Evolutionary conservation across 2,329 filamentous ascomycete species (phyloP), one percentile per base, ranked within the genome.

Genomic region (Phyllosticta citribraziliensis): DNA sequence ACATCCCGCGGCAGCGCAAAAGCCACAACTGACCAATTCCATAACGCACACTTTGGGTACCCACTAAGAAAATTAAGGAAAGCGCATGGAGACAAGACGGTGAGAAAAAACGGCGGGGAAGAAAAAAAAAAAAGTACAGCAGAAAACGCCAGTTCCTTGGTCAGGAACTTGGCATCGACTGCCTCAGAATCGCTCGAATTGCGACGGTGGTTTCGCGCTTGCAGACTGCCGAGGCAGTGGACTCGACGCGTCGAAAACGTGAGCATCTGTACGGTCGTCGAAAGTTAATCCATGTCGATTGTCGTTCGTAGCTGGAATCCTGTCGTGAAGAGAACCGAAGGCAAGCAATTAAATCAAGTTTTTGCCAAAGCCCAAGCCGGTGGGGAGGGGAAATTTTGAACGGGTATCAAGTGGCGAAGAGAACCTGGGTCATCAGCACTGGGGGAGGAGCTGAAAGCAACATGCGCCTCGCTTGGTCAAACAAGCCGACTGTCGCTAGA

Each of bases 331-430:
- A 40, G 33, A 40, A 40, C 9, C 11, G 33, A 40, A 40, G 33
- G 33, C 9, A 40, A 40, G 14, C 33, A 40, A 40, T 40, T 40
- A 40, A 40, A 40, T 40, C 33, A 17, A 12, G 33, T 55, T 60
- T 54, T 55, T 58, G 27, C 24, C 53, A 55, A 61, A 57, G 47
- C 60, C 60, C 60, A 61, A 61, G 51, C 60, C 60, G 56, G 60
- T 56, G 60, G 60, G 60, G 57, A 54, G 55, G 52, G 54, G 27
- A 30, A 30, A 55, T 54, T 50, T 51, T 52, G 60, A 55, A 57
- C 50, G 60, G 60, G 60, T 61, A 61, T 61, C 60, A 57, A 57
- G 60, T 55, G 52, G 60, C 60, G 55, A 56, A 61, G 57, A 47
- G 54, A 52, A 47, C 14, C 33, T 40, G 33, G 33, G 11, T 40